phyloP scores from a whole-genome alignment of 2,329 filamentous ascomycete species.

The Lachnellula occidentalis region DNA sequence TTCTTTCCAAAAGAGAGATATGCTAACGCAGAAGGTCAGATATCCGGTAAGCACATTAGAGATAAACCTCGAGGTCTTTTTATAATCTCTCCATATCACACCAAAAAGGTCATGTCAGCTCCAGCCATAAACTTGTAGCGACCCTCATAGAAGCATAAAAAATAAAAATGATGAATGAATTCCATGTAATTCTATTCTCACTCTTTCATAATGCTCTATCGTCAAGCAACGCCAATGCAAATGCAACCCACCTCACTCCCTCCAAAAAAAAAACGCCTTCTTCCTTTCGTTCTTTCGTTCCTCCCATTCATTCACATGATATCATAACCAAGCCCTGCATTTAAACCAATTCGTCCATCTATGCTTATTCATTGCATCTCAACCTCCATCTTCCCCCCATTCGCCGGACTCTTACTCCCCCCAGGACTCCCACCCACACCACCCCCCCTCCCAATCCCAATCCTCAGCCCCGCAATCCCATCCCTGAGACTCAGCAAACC shows the following conservation, averaged over 20 bases:
- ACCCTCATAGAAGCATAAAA: too few species aligned
- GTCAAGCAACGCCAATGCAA: not conserved
- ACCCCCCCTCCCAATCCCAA: slow-evolving; percentile 33
- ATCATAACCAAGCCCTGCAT: too few species aligned
- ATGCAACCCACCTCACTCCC: not conserved
- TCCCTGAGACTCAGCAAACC: slow-evolving; percentile 39
- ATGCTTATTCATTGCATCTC: slow-evolving; percentile 40
- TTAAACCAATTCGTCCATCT: not conserved
- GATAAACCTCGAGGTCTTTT: slow-evolving; percentile 89
- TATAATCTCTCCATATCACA: slow-evolving; percentile 44
- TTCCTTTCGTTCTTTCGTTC: too few species aligned
- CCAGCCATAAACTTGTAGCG: slow-evolving; percentile 11
- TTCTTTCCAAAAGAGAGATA: not conserved
- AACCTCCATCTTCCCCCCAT: slow-evolving; percentile 37
- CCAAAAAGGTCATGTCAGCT: slow-evolving; percentile 1
- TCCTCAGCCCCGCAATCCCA: slow-evolving; percentile 39
- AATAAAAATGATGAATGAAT: too few species aligned
- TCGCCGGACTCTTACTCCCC: slow-evolving; percentile 24
- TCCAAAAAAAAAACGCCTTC: not conserved
- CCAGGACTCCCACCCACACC: slow-evolving; percentile 1
- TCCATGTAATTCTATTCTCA: too few species aligned
- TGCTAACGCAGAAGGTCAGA: slow-evolving; percentile 38
- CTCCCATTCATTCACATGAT: too few species aligned
- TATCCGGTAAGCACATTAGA: slow-evolving; percentile 93
- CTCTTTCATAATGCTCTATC: not conserved